Percentiles rank a stretch among this genome's conserved stretches.
Conservation (phyloP, 331 rosid genomes). For the Pyrus hybrid region DNA sequence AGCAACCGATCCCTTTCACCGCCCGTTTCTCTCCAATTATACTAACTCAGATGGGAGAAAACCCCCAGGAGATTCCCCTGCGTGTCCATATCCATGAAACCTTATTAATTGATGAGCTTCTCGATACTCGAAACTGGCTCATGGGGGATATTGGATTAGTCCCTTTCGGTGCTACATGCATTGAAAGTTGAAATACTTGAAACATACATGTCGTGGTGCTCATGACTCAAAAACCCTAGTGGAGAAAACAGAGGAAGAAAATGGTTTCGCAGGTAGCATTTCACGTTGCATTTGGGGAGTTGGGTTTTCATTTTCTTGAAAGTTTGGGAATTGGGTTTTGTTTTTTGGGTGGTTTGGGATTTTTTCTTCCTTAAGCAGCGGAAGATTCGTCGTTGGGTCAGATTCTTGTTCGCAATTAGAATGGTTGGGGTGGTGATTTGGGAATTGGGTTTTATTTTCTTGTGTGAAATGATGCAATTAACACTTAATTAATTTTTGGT, state of each 20-base stretch:
- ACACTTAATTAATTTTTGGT: not conserved
- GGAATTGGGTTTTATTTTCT: not conserved
- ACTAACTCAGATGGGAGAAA: not conserved
- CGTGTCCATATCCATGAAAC: slow-evolving; percentile 5
- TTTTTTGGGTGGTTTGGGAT: not conserved
- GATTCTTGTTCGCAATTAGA: not conserved
- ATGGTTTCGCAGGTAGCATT: not conserved
- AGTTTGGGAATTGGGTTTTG: not conserved
- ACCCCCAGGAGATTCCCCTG: slow-evolving; percentile 10
- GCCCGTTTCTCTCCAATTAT: not conserved
- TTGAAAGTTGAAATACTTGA: not conserved
- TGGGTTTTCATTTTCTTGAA: not conserved
- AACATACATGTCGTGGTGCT: not conserved
- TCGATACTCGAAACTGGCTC: not conserved
- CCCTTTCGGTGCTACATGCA: not conserved
- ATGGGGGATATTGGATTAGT: not conserved
- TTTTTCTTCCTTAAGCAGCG: not conserved
- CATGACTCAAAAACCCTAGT: not conserved
- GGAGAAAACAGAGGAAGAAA: not conserved
- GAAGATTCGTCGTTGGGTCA: not conserved
- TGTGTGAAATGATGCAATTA: not conserved
- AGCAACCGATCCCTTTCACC: not conserved
- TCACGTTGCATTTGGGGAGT: not conserved
- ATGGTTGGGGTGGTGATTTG: not conserved
- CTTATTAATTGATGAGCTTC: not conserved